Evolutionary conservation across 768 basidiomycete species (phyloP).

Genomic region (Chalciporus pseudorubinellus): DNA sequence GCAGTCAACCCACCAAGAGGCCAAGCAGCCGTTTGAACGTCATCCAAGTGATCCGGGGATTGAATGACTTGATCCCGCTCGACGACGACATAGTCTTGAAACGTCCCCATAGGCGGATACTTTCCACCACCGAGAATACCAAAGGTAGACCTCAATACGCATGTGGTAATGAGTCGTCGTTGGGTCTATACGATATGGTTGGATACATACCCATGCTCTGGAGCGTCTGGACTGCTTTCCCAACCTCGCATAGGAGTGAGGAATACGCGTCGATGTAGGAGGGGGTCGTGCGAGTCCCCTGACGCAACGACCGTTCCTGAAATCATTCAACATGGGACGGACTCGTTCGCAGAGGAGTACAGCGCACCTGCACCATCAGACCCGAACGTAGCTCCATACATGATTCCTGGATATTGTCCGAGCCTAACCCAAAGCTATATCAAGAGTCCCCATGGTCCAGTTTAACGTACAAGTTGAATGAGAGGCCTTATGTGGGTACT

Average conservation of each 20-base stretch:
- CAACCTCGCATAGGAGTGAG: constrained; percentile 78
- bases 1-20: constrained; percentile 78
- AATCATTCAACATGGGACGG: not conserved
- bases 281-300: constrained; percentile 47
- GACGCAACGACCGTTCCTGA: constrained; percentile 65
- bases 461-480: not conserved
- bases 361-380: constrained; percentile 69
- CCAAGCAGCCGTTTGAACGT: constrained; percentile 72
- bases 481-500: constrained; percentile 2
- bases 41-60: constrained; percentile 64
- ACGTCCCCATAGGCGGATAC: constrained; percentile 62
- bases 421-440: constrained; percentile 70
- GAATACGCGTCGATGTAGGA: constrained; percentile 67
- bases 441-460: not conserved
- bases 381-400: constrained; percentile 59
- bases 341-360: not conserved
- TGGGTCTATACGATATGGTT: too few species aligned
- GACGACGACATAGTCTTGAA: constrained; percentile 73
- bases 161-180: not conserved
- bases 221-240: constrained; percentile 60
- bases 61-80: constrained; percentile 64
- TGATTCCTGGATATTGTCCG: constrained; percentile 65
- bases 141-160: constrained; percentile 40
- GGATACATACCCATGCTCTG: constrained; percentile 55
- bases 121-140: constrained; percentile 62